These are phyloP conservation scores for Micromonas commoda DNA, from an alignment of 139 green algal species.

Conservation along the genomic window DNA sequence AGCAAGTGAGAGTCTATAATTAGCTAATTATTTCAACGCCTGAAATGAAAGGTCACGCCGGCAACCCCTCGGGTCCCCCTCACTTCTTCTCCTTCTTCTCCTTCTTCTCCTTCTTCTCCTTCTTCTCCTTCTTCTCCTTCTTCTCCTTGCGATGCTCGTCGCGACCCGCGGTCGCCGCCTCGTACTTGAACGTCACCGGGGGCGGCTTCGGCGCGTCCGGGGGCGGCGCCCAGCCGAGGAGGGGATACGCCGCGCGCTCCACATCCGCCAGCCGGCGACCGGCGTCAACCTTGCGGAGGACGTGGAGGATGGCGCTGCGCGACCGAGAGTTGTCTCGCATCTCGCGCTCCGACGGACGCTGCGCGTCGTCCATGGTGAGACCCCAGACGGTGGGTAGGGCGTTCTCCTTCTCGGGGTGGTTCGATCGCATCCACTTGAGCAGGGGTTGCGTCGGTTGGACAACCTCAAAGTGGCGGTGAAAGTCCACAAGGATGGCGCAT, in stretches of 20 bases:
- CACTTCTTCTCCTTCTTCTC: neutral
- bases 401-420: neutral
- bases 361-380: slow-evolving; percentile 19
- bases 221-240: neutral
- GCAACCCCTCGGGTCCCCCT: neutral
- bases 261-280: slow-evolving; percentile 3
- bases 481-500: slow-evolving; percentile 21
- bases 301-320: slow-evolving; percentile 18
- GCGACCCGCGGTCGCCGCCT: neutral
- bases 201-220: neutral
- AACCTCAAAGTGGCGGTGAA: slow-evolving; percentile 17
- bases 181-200: slow-evolving; percentile 16
- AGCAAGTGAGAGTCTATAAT: no score
- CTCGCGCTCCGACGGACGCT: slow-evolving; percentile 19
- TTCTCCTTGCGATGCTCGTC: neutral
- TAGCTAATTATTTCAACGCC: no score
- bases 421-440: neutral
- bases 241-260: slow-evolving; percentile 7
- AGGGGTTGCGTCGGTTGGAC: neutral
- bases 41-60: no score
- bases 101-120: neutral
- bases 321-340: slow-evolving; percentile 27
- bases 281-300: slow-evolving; percentile 23
- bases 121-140: neutral
- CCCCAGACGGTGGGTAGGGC: neutral